phyloP scores from a whole-genome alignment of 1,139 yeast species.

The Saccharomycopsis hybrid region DNA sequence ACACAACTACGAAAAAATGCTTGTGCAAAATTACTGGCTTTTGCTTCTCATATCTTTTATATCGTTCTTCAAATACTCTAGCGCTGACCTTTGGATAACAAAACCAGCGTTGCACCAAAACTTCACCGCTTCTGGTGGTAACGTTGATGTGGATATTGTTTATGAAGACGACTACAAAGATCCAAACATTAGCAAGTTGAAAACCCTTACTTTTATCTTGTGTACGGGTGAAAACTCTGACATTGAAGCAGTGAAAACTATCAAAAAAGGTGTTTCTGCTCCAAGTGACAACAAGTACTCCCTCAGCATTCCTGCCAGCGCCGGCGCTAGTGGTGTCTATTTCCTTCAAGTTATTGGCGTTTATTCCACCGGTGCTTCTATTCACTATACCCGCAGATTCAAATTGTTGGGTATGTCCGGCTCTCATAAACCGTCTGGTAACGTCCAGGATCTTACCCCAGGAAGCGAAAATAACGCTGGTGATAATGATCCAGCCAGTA shows the following conservation, averaged over 20 bases:
- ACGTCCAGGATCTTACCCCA: conserved; percentile 40
- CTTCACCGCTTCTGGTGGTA: conserved; percentile 44
- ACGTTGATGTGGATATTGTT: conserved; percentile 40
- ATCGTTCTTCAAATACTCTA: not conserved
- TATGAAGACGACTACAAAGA: conserved; percentile 56
- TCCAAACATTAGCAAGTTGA: conserved; percentile 42
- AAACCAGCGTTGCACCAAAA: conserved; percentile 46
- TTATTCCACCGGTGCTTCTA: conserved; percentile 44
- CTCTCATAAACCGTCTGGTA: conserved; percentile 35
- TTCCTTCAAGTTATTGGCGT: conserved; percentile 58
- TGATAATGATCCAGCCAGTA: conserved; percentile 25
- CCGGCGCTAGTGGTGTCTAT: conserved; percentile 57
- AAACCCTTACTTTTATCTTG: conserved; percentile 46
- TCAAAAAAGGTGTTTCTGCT: conserved; percentile 24
- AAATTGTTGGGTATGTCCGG: conserved; percentile 67
- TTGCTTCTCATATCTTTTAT: too few species aligned
- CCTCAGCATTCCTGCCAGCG: conserved; percentile 37
- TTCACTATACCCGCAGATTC: conserved; percentile 68
- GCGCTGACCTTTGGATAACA: conserved; percentile 48
- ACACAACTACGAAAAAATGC: too few species aligned
- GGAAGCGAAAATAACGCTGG: conserved; percentile 36
- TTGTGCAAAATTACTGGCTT: too few species aligned
- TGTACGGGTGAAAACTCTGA: conserved; percentile 60
- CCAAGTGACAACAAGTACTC: conserved; percentile 32
- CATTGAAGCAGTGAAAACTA: conserved; percentile 37